phyloP scores from a whole-genome alignment of 1,139 yeast species.

The Pichia sp. region DNA sequence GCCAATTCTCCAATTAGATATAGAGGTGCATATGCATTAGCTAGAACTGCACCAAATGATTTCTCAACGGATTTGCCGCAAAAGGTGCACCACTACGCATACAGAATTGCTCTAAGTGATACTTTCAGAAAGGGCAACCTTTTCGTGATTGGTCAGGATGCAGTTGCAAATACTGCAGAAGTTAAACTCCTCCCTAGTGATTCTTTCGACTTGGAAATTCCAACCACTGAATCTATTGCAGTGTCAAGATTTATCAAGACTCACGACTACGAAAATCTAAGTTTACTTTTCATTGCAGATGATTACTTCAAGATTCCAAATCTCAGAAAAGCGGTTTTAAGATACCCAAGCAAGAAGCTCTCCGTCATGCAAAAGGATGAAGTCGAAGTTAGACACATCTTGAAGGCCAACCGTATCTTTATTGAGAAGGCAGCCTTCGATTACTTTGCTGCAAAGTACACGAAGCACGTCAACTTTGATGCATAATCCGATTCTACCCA shows the following conservation, averaged over 20 bases:
- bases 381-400: slow-evolving; percentile 75
- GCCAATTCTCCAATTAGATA: slow-evolving; percentile 89
- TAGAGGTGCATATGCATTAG: slow-evolving; percentile 88
- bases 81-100: slow-evolving; percentile 67
- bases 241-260: slow-evolving; percentile 51
- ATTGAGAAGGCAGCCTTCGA: slow-evolving; percentile 72
- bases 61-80: slow-evolving; percentile 76
- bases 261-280: slow-evolving; percentile 48
- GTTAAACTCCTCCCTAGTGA: slow-evolving; percentile 19
- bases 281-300: slow-evolving; percentile 61
- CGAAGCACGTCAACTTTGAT: slow-evolving; percentile 12
- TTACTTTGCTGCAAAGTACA: slow-evolving; percentile 31
- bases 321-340: slow-evolving; percentile 43
- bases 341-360: slow-evolving; percentile 41
- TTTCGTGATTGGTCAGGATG: slow-evolving; percentile 49
- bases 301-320: slow-evolving; percentile 39
- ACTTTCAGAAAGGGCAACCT: slow-evolving; percentile 72
- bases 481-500: too few species aligned
- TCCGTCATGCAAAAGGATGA: slow-evolving; percentile 71
- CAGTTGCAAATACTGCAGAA: too few species aligned
- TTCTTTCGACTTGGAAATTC: slow-evolving; percentile 21
- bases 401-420: slow-evolving; percentile 71
- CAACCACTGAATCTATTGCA: slow-evolving; percentile 30
- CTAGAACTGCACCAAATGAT: slow-evolving; percentile 86
- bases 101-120: slow-evolving; percentile 74